These are phyloP conservation scores for Pelargonium cotyledonis DNA, from an alignment of 441 rosid species.

Conservation along the genomic window DNA sequence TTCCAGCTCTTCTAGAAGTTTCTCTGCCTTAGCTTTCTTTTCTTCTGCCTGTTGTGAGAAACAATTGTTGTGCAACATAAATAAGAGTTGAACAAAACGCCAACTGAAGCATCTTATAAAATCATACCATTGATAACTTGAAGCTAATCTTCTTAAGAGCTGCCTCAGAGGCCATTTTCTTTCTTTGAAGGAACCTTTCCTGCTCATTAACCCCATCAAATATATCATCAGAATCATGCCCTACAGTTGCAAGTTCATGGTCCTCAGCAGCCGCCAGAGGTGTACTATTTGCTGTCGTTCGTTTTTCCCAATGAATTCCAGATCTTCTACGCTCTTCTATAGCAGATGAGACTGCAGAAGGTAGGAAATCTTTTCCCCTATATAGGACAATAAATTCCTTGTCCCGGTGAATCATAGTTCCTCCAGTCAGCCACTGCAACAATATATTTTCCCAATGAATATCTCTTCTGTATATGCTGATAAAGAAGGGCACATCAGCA, in stretches of 20 bases:
- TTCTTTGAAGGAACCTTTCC: conserved; percentile 24
- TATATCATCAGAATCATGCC: conserved; percentile 24
- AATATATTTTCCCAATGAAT: conserved; percentile 9
- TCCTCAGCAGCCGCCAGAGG: conserved; percentile 25
- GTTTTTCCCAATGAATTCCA: conserved; percentile 31
- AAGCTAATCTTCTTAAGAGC: conserved; percentile 49
- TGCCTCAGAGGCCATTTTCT: conserved; percentile 41
- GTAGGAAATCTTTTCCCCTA: conserved; percentile 98
- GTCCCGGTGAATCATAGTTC: conserved; percentile 75
- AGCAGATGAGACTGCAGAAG: conserved; percentile 77
- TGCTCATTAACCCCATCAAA: conserved; percentile 21
- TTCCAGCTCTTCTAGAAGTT: conserved; percentile 60
- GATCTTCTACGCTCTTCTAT: conserved; percentile 69
- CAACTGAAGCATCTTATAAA: conserved; percentile 23
- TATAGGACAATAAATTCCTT: conserved; percentile 76
- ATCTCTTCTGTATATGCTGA: neutral
- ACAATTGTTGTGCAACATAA: conserved; percentile 18
- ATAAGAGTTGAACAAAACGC: conserved; percentile 14
- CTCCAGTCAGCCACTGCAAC: conserved; percentile 88
- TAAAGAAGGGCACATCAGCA: neutral
- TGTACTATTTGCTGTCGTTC: conserved; percentile 21
- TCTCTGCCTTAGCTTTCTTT: conserved; percentile 80
- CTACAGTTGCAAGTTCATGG: conserved; percentile 19
- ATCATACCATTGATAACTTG: conserved; percentile 69
- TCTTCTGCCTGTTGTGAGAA: conserved; percentile 54